Conservation (phyloP, 495 filamentous ascomycete species). For the Lasiosphaeria ovina region DNA sequence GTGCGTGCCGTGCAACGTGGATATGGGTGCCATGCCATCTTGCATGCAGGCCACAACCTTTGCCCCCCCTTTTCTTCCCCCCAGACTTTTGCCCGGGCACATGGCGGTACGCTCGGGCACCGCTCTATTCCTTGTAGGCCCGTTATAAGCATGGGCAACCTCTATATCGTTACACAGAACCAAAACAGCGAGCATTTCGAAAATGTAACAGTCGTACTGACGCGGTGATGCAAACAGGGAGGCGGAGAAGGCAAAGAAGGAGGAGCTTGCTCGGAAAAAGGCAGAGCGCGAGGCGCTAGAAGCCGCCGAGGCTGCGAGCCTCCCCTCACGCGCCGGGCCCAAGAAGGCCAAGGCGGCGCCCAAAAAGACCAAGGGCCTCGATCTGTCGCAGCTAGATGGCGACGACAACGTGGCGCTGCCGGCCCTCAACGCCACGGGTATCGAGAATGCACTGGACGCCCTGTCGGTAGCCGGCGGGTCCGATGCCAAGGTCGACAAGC, state of each 20-base stretch:
- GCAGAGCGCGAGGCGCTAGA: slow-evolving; percentile 80
- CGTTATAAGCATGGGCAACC: no score
- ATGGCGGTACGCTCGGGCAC: not conserved
- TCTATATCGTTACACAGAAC: not conserved
- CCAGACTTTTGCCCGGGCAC: not conserved
- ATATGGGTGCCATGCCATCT: not conserved
- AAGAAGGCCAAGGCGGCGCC: slow-evolving; percentile 57
- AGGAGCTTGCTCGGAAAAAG: slow-evolving; percentile 81
- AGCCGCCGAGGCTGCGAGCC: slow-evolving; percentile 78
- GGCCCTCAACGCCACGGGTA: slow-evolving; percentile 74
- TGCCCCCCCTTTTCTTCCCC: not conserved
- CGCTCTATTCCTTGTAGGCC: no score
- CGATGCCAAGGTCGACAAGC: slow-evolving; percentile 70
- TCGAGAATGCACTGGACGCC: slow-evolving; percentile 88
- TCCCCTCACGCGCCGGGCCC: slow-evolving; percentile 58
- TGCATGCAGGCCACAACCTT: not conserved
- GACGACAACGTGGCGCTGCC: slow-evolving; percentile 46
- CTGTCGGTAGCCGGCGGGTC: slow-evolving; percentile 59
- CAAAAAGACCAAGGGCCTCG: slow-evolving; percentile 70
- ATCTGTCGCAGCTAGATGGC: slow-evolving; percentile 65
- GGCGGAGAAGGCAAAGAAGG: slow-evolving; percentile 79
- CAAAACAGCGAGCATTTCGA: not conserved
- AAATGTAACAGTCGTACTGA: no score
- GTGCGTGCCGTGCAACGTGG: not conserved
- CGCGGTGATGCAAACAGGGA: slow-evolving; percentile 52